Evolutionary conservation across 2,329 filamentous ascomycete genomes (phyloP), one percentile per base, ranked within the genome.

Genomic region (Aspergillus sp.): DNA sequence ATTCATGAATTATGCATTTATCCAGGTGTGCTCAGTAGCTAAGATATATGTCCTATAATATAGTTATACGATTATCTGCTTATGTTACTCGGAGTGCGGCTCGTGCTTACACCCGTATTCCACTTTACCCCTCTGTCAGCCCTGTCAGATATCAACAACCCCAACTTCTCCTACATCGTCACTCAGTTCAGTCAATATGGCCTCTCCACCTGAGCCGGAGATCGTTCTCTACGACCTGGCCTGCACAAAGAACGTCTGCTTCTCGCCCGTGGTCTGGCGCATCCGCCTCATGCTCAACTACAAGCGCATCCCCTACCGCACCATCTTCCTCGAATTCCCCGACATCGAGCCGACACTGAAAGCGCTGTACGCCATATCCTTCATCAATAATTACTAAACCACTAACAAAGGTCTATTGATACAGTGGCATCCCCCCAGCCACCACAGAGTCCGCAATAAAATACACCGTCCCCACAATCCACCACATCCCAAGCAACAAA

Each of bases 251-350:
- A 67, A 70, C 51, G 62, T 73, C 58, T 77, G 76, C 65, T 77
- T 79, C 66, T 78, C 76, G 41, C 76, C 76, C 4, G 63, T 63
- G 39, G 74, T 76, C 56, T 79, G 75, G 75, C 72, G 75, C 50
- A 77, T 77, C 61, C 75, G 77, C 54, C 65, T 79, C 19, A 72
- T 79, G 68, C 75, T 79, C 17, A 78, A 78, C 61, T 79, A 77
- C 52, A 79, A 79, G 64, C 48, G 67, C 2, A 72, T 79, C 27
- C 68, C 75, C 17, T 78, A 78, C 62, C 68, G 50, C 41, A 78
- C 75, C 7, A 49, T 76, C 54, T 79, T 77, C 51, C 69, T 79
- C 27, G 75, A 78, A 55, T 77, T 78, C 54, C 73, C 71, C 1
- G 76, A 79, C 47, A 78, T 79, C 60, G 74, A 76, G 59, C 70